Evolutionary conservation across 768 basidiomycete species (phyloP), one percentile per base, ranked within the genome.

Genomic region (Tubosaeta brunneosetosa): DNA sequence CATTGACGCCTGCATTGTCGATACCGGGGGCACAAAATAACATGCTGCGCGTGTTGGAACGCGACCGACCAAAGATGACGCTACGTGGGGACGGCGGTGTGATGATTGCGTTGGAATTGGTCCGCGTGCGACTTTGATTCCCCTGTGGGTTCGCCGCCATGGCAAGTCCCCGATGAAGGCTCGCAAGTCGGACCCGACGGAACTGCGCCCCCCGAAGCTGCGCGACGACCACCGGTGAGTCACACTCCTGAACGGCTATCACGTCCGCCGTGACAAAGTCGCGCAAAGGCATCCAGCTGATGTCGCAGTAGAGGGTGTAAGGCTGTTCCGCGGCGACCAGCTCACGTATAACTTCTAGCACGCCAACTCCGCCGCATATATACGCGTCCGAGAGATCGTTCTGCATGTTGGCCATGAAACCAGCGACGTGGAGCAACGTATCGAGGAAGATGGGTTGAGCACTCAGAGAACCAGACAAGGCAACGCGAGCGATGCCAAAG

Each of bases 371-470:
- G 27, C 69, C 77, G 71, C 87, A 89, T 49, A 90, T 84, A 62
- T 79, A 84, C 1, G 77, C 83, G 49, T 85, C 78, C 26, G 78
- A 70, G 25, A 71, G 49, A 10, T 70, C 65, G 8, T 76, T 79
- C 37, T 74, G 77, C 60, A 81, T 62, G 64, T 89, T 90, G 25
- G 81, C 76, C 32, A 88, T 69, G 66, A 89, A 86, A 3, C 88
- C 88, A 0, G 86, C 80, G 34, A 80, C 75, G 52, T 89, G 88
- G 29, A 88, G 69, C 29, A 89, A 70, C 0, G 83, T 80, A 56
- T 89, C 87, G 52, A 79, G 70, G 66, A 88, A 86, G 25, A 85
- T 62, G 6, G 82, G 80, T 54, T 84, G 76, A 3, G 72, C 67
- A 10, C 73, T 69, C 54, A 76, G 79, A 12, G 64, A 56, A 26